Percentiles rank a stretch among this genome's conserved stretches.
These are phyloP conservation scores for Xanthoconium stramineum DNA, from an alignment of 768 basidiomycete genomes.

Conservation along the genomic window DNA sequence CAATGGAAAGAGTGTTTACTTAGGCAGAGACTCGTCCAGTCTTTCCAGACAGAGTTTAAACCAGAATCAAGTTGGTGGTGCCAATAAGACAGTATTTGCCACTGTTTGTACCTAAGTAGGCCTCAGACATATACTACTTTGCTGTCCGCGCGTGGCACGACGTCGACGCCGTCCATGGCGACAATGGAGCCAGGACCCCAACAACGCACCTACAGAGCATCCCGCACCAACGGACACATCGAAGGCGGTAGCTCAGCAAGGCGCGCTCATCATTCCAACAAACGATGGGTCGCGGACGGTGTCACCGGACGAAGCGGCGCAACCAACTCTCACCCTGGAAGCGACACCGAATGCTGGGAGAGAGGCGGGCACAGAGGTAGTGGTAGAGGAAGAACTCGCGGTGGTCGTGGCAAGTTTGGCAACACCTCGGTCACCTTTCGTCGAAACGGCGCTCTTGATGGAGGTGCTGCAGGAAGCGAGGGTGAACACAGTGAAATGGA, in stretches of 20 bases:
- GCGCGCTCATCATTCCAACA: slow-evolving; percentile 47
- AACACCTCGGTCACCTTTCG: slow-evolving; percentile 40
- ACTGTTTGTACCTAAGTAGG: background rate
- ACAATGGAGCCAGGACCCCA: slow-evolving; percentile 28
- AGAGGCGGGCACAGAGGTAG: slow-evolving; percentile 56
- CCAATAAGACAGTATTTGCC: background rate
- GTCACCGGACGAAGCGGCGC: slow-evolving; percentile 32
- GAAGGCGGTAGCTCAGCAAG: slow-evolving; percentile 22
- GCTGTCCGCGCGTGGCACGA: background rate
- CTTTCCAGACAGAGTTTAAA: too few species aligned
- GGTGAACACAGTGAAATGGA: slow-evolving; percentile 35
- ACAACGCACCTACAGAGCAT: slow-evolving; percentile 20
- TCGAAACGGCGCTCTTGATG: slow-evolving; percentile 25
- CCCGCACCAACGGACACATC: slow-evolving; percentile 19
- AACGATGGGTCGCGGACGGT: slow-evolving; percentile 54
- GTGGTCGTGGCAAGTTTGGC: slow-evolving; percentile 37
- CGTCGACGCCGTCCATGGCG: slow-evolving; percentile 13
- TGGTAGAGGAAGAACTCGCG: slow-evolving; percentile 42
- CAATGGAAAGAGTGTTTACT: too few species aligned
- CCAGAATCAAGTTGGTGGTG: too few species aligned
- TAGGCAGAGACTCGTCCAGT: too few species aligned
- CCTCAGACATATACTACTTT: background rate
- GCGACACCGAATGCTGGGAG: slow-evolving; percentile 59
- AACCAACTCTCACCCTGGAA: slow-evolving; percentile 34
- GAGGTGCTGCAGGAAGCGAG: slow-evolving; percentile 32